Base-by-base conservation (phyloP, 2,329 filamentous ascomycete species). In the Nemania bipapillata region DNA sequence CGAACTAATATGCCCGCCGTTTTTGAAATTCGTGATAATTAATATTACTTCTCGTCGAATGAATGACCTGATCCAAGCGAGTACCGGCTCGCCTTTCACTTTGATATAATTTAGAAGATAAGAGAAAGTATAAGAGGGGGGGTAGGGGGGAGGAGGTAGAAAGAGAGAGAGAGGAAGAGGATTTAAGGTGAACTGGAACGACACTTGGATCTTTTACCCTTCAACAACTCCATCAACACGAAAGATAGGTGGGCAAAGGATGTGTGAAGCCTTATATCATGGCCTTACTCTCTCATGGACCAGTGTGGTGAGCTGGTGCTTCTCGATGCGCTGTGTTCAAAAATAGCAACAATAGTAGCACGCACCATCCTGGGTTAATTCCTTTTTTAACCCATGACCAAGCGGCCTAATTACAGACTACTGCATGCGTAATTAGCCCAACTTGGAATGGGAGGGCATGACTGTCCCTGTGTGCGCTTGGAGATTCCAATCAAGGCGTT, bases 191-290 rank as follows among this genome's bases (percentile, higher is more conserved):
- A 80, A 82, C 76, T 80, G 78, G 79, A 81, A 82, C 82, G 80
- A 86, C 84, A 86, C 84, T 85, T 84, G 81, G 80, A 83, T 81
- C 78, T 79, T 78, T 76, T 78, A 75, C 78, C 77, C 77, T 78
- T 78, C 79, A 81, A 82, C 79, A 81, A 82, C 80, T 78, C 79
- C 80, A 81, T 82, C 78, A 79, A 81, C 74, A 76, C 78, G 79
- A 74, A 76, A 79, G 80, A 80, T 76, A 78, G 71, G 76, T 73
- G 74, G 77, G 76, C 77, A 78, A 79, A 81, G 81, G 80, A 83
- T 79, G 81, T 80, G 80, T 81, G 83, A 84, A 83, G 84, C 80
- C 85, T 87, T 88, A 88, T 88, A 88, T 86, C 81, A 79, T 84
- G 82, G 84, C 81, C 82, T 80, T 77, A 76, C 77, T 77, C 76